Base-by-base conservation (phyloP, 768 basidiomycete species). In the Galerina marginata region DNA sequence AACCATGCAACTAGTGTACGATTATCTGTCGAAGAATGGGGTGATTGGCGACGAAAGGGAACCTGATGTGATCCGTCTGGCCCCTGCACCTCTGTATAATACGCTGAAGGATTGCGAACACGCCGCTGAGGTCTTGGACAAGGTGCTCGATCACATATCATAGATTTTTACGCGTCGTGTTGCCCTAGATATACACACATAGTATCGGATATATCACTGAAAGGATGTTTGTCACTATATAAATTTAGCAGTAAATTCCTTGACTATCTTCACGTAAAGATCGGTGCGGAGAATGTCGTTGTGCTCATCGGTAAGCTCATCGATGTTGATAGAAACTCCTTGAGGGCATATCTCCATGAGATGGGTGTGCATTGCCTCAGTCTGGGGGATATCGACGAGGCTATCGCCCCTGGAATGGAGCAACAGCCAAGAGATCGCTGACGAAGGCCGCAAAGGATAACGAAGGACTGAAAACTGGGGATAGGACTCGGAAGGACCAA, bases 1-100 rank as follows among this genome's bases (percentile, higher is more conserved):
- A 36, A 69, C 86, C 45, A 98, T 99, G 96, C 80, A 81, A 59
- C 79, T 77, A 58, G 82, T 97, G 20, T 86, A 87, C 61, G 73
- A 83, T 53, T 78, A 75, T 42, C 73, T 99, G 68, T 76, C 80
- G 20, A 80, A 81, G 61, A 74, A 80, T 52, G 97, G 97, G 6
- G 90, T 99, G 12, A 83, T 97, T 53, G 96, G 93, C 9, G 97
- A 99, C 74, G 93, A 96, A 74, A 80, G 97, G 69, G 78, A 88
- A 68, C 96, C 97, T 26, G 91, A 94, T 69, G 93, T 99, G 52
- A 95, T 99, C 66, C 85, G 97, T 9, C 76, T 99, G 46, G 85
- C 94, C 62, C 95, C 96, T 48, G 82, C 83, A 14, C 91, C 96
- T 37, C 77, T 99, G 71, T 99, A 98, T 74, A 97, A 91, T 71